These are phyloP conservation scores for Avena sativa DNA, from an alignment of 176 grass and related monocot species.

Conservation along the genomic window DNA sequence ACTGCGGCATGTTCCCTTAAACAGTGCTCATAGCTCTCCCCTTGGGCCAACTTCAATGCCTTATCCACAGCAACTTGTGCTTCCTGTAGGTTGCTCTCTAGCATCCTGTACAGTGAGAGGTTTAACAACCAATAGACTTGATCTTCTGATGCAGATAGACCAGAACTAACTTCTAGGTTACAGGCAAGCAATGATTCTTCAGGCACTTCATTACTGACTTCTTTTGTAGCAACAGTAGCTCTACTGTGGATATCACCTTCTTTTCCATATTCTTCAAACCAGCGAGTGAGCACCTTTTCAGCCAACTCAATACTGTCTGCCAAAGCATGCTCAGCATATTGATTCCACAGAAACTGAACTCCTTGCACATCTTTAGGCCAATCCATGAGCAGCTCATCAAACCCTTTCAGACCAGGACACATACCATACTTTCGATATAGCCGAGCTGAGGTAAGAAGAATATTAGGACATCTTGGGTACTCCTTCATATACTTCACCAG, in stretches of 20 bases:
- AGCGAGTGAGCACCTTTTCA: constrained; percentile 60
- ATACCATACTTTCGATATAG: constrained; percentile 49
- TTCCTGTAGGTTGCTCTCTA: constrained; percentile 64
- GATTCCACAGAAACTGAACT: constrained; percentile 92
- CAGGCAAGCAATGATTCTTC: constrained; percentile 37
- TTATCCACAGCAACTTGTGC: constrained; percentile 73
- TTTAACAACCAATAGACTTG: constrained; percentile 71
- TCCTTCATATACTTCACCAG: constrained; percentile 82
- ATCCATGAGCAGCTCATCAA: constrained; percentile 68
- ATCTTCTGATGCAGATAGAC: constrained; percentile 60
- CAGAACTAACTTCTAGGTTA: constrained; percentile 37
- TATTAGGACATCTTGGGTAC: constrained; percentile 82
- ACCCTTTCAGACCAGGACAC: constrained; percentile 59
- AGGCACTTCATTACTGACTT: constrained; percentile 35
- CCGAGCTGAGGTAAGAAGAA: constrained; percentile 66
- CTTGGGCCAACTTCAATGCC: constrained; percentile 58
- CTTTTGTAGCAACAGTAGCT: constrained; percentile 28
- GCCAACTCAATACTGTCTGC: constrained; percentile 62
- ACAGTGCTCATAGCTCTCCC: constrained; percentile 66
- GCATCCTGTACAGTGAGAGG: constrained; percentile 67
- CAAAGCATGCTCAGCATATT: constrained; percentile 72
- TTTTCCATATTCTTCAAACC: constrained; percentile 71
- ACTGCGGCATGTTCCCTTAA: constrained; percentile 82
- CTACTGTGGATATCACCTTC: constrained; percentile 30
- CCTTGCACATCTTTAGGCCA: constrained; percentile 84